phyloP scores from a whole-genome alignment of 2,329 filamentous ascomycete species.

The Neonectria ditissima region DNA sequence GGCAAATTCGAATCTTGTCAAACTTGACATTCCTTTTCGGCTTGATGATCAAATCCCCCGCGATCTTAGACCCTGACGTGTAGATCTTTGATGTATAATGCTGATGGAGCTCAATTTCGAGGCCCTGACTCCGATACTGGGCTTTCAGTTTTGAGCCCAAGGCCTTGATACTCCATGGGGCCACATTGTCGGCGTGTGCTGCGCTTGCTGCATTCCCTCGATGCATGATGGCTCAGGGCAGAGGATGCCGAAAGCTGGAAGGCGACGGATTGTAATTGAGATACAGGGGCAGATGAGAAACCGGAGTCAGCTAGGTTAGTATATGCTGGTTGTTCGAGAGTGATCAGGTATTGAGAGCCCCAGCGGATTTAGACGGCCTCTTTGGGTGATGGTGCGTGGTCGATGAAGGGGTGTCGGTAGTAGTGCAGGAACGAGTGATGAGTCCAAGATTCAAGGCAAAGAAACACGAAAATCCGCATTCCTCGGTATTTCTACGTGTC shows the following conservation, averaged over 20 bases:
- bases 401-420: neutral
- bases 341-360: neutral
- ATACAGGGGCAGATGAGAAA: neutral
- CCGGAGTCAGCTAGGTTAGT: neutral
- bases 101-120: neutral
- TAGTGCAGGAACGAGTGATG: neutral
- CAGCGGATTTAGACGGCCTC: neutral
- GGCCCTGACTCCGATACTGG: neutral
- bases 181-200: neutral
- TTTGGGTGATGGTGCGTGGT: neutral
- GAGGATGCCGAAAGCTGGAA: neutral
- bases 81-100: neutral
- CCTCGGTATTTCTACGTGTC: neutral
- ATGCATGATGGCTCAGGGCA: neutral
- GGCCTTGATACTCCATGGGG: slow-evolving; percentile 2
- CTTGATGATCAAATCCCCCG: neutral
- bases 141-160: neutral
- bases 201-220: neutral
- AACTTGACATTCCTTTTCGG: neutral
- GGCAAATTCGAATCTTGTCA: neutral
- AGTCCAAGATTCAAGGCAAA: neutral
- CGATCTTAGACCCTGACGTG: neutral
- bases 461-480: neutral
- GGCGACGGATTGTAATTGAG: neutral
- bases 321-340: neutral